Conservation (phyloP, 2,329 filamentous ascomycete species). For the Epichloe scottii region DNA sequence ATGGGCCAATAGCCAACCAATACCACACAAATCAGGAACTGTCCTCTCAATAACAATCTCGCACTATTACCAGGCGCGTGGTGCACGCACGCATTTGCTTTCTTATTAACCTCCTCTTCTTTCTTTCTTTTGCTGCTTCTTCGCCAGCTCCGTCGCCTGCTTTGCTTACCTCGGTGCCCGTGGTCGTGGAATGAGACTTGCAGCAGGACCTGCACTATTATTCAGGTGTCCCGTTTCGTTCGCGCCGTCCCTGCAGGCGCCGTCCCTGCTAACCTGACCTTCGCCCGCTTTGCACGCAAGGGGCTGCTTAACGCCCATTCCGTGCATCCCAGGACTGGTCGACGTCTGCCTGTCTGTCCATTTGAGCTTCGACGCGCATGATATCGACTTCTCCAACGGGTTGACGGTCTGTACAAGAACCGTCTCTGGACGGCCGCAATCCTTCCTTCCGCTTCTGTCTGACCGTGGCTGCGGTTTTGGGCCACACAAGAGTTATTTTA, state of each 20-base stretch:
- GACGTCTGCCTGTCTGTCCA: not conserved
- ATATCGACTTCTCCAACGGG: not conserved
- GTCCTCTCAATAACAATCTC: too few species aligned
- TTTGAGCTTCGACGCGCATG: not conserved
- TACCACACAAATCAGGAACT: not conserved
- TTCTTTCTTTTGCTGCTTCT: not conserved
- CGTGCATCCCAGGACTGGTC: not conserved
- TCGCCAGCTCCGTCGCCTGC: not conserved
- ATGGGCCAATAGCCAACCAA: not conserved
- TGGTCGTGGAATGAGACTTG: not conserved
- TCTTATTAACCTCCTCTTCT: not conserved
- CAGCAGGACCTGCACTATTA: not conserved
- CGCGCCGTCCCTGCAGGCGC: slow-evolving; percentile 3
- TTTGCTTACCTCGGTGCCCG: not conserved
- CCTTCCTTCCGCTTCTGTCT: not conserved
- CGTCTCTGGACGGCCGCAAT: slow-evolving; percentile 1
- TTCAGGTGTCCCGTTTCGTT: not conserved
- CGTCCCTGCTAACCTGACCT: not conserved
- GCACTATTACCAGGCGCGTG: too few species aligned
- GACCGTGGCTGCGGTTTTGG: not conserved
- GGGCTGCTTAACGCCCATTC: not conserved
- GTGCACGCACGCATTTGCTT: not conserved
- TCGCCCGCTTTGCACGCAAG: slow-evolving; percentile 1
- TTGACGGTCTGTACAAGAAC: not conserved
- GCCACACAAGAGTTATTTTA: not conserved